Evolutionary conservation across 2,329 filamentous ascomycete species (phyloP), one percentile per base, ranked within the genome.

Genomic region (Aspergillus tamarii): DNA sequence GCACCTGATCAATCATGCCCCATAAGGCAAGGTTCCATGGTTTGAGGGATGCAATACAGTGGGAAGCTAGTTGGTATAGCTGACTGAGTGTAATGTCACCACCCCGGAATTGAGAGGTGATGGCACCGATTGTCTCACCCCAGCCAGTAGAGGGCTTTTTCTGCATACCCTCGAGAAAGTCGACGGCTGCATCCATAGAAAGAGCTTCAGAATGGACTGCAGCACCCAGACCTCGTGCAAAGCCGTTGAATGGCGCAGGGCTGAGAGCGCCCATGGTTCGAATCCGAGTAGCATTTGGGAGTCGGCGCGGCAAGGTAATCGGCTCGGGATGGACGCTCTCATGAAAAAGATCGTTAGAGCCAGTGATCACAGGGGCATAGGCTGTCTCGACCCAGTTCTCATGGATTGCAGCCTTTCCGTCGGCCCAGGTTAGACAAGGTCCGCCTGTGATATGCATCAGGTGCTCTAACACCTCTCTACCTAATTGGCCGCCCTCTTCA

Each of bases 371-470:
- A 1, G 41, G 41, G 19, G 41, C 41, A 21, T 21, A 43, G 1
- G 10, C 16, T 43, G 41, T 43, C n/a, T 43, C 41, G n/a, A 43
- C 41, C 19, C 41, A 43, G 46, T 48, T 63, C 50, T 68, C 66
- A 45, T 67, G 60, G 23, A 68, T 53, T 1, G 55, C 34, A 9
- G 34, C n/a, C 21, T 62, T 62, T 1, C 60, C 53, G n/a, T 58
- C 52, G 6, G 36, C 61, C 66, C 66, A 68, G 43, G 66, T 68
- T 43, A 68, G 59, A 39, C 66, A 68, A n/a, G 63, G 60, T 4
- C 66, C 66, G 28, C 55, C 59, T 9, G 66, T 60, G n/a, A 68
- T 68, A 39, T 68, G 64, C 59, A 68, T 65, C 46, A 67, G 56
- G 11, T 43, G 41, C 41, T 43, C 41, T 8, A 43, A 5, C 4